phyloP scores from a whole-genome alignment of 108 stramenopile species.

The Skeletonema costatum region DNA sequence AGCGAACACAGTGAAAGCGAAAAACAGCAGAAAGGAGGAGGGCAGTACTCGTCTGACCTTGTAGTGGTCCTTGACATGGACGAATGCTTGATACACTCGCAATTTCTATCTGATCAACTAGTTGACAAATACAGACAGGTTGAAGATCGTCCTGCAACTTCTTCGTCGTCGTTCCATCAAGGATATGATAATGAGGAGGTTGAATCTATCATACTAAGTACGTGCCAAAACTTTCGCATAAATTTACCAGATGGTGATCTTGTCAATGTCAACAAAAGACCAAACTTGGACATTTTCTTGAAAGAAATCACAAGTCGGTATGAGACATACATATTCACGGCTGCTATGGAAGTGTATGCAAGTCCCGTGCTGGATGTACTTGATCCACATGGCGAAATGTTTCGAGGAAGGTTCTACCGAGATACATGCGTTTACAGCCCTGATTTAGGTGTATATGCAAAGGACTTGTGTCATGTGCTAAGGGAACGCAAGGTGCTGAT shows the following conservation, averaged over 20 bases:
- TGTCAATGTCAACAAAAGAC: constrained; percentile 95
- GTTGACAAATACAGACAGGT: constrained; percentile 61
- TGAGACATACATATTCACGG: constrained; percentile 97
- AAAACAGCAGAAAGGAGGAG: background rate
- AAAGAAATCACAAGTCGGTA: constrained; percentile 71
- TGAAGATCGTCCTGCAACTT: constrained; percentile 40
- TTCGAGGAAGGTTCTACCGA: constrained; percentile 85
- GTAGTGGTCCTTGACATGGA: constrained; percentile 98
- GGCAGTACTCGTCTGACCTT: constrained; percentile 68
- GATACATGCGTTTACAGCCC: constrained; percentile 86
- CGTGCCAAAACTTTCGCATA: constrained; percentile 73
- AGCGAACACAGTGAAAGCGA: background rate
- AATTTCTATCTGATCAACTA: constrained; percentile 72
- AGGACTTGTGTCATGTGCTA: constrained; percentile 79
- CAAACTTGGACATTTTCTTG: constrained; percentile 91
- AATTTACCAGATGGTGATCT: constrained; percentile 81
- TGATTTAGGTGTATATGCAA: constrained; percentile 81
- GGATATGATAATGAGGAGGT: constrained; percentile 24
- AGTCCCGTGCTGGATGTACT: constrained; percentile 89
- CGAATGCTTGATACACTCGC: constrained; percentile 98
- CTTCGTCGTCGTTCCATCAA: constrained; percentile 16
- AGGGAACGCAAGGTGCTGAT: constrained; percentile 41
- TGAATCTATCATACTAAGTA: constrained; percentile 34
- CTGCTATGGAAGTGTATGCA: constrained; percentile 95
- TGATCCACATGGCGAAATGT: constrained; percentile 86